Evolutionary conservation across 2,329 filamentous ascomycete species (phyloP).

Genomic region (Claviceps sp.): DNA sequence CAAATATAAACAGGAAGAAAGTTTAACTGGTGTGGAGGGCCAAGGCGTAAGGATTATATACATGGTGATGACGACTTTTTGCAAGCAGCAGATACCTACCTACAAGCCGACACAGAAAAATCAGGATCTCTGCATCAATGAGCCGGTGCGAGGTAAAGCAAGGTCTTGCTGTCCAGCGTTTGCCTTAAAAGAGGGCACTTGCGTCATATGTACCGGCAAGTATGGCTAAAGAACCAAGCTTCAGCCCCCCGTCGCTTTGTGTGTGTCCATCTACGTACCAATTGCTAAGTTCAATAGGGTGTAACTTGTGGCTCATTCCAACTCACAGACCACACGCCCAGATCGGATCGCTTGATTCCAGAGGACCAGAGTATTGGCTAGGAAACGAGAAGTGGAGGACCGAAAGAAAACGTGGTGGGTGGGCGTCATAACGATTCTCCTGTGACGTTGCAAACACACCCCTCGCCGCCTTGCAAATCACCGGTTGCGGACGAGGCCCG

Average conservation of each 20-base stretch:
- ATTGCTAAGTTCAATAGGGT: not conserved
- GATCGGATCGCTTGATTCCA: not conserved
- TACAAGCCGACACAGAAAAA: not conserved
- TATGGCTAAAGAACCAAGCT: not conserved
- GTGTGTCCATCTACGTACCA: not conserved
- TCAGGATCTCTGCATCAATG: not conserved
- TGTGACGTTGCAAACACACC: slow-evolving; percentile 2
- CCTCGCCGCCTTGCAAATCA: not conserved
- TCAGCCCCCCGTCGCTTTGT: not conserved
- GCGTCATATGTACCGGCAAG: slow-evolving; percentile 4
- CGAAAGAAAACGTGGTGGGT: not conserved
- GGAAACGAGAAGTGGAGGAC: not conserved
- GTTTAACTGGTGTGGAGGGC: not conserved
- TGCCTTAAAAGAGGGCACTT: not conserved
- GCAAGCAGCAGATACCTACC: not conserved
- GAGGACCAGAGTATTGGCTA: slow-evolving; percentile 1
- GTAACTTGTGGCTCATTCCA: not conserved
- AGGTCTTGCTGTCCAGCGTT: not conserved
- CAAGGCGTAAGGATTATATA: slow-evolving; percentile 4
- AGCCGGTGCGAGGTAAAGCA: not conserved
- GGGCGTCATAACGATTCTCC: slow-evolving; percentile 5
- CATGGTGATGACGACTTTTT: not conserved
- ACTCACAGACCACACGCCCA: not conserved
- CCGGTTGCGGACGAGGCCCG: not conserved
- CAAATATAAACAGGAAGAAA: not conserved